phyloP scores from a whole-genome alignment of 108 stramenopile species.

The Nitzschia sp. region DNA sequence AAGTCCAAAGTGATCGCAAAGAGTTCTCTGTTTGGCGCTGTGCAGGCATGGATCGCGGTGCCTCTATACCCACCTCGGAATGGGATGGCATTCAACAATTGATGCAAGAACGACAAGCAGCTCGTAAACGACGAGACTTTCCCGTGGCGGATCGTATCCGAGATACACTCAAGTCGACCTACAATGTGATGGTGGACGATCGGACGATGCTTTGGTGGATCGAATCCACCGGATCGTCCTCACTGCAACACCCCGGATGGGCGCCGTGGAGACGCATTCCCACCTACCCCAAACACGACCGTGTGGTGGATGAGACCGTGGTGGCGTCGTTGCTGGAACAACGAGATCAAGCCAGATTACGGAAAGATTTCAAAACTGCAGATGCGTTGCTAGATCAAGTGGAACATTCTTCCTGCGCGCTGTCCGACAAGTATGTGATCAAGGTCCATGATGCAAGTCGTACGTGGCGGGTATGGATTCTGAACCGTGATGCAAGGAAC shows the following conservation, averaged over 20 bases:
- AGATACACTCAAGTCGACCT: slow-evolving; percentile 60
- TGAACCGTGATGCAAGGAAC: too few species aligned
- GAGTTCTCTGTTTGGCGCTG: too few species aligned
- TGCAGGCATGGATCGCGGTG: too few species aligned
- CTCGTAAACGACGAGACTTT: slow-evolving; percentile 60
- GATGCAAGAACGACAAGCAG: slow-evolving; percentile 64
- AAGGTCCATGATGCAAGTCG: slow-evolving; percentile 81
- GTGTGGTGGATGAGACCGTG: slow-evolving; percentile 66
- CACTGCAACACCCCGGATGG: too few species aligned
- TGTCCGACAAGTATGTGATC: slow-evolving; percentile 59
- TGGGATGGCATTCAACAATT: too few species aligned
- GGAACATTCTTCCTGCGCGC: slow-evolving; percentile 41
- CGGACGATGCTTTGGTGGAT: slow-evolving; percentile 86
- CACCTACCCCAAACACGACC: slow-evolving; percentile 76
- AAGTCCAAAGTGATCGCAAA: too few species aligned
- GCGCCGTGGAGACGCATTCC: slow-evolving; percentile 77
- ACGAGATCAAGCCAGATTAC: slow-evolving; percentile 72
- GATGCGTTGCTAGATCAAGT: slow-evolving; percentile 73
- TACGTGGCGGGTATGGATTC: slow-evolving; percentile 84
- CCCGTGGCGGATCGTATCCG: slow-evolving; percentile 66
- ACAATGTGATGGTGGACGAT: slow-evolving; percentile 79
- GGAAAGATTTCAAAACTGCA: slow-evolving; percentile 77
- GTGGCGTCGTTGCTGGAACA: slow-evolving; percentile 64
- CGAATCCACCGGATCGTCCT: slow-evolving; percentile 54
- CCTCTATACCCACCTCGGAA: too few species aligned